Conservation (phyloP, 2,329 filamentous ascomycete genomes). For the Phoma sp. region DNA sequence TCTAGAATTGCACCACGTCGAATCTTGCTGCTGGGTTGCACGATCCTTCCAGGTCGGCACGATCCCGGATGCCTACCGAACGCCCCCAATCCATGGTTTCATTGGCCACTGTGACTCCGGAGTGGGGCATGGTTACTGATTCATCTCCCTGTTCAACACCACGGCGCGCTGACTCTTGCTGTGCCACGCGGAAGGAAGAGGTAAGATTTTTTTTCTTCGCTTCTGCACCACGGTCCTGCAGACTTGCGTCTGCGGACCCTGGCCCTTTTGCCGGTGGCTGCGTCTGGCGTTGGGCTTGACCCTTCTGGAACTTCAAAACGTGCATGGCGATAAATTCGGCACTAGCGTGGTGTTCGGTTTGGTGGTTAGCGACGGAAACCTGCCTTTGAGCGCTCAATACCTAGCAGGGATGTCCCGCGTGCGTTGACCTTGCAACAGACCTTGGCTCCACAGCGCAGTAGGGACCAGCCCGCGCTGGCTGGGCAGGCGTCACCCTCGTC, state of each 20-base stretch:
- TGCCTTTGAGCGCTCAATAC: slow-evolving; percentile 5
- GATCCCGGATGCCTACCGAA: slow-evolving; percentile 11
- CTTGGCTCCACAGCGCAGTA: slow-evolving; percentile 10
- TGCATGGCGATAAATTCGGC: slow-evolving; percentile 5
- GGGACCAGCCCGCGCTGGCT: slow-evolving; percentile 10
- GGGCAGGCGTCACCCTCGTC: slow-evolving; percentile 19
- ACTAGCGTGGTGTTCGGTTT: background rate
- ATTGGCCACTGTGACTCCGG: background rate
- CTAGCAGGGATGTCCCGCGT: slow-evolving; percentile 8
- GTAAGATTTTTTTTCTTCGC: background rate
- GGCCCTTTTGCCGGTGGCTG: slow-evolving; percentile 6
- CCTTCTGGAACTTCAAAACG: slow-evolving; percentile 6
- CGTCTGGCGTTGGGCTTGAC: slow-evolving; percentile 1
- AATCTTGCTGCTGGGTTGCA: slow-evolving; percentile 3
- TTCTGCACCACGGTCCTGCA: background rate
- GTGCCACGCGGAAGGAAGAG: background rate
- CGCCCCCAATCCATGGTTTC: background rate
- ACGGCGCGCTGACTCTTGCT: slow-evolving; percentile 1
- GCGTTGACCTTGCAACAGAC: slow-evolving; percentile 10
- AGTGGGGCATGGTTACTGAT: background rate
- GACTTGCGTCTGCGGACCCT: background rate
- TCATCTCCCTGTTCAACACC: background rate
- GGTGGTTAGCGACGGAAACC: slow-evolving; percentile 7
- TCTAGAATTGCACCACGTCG: slow-evolving; percentile 1
- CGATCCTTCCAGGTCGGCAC: slow-evolving; percentile 2